Evolutionary conservation across 805 yeast genomes (phyloP).

Genomic region (Pichia gijzeniarum): DNA sequence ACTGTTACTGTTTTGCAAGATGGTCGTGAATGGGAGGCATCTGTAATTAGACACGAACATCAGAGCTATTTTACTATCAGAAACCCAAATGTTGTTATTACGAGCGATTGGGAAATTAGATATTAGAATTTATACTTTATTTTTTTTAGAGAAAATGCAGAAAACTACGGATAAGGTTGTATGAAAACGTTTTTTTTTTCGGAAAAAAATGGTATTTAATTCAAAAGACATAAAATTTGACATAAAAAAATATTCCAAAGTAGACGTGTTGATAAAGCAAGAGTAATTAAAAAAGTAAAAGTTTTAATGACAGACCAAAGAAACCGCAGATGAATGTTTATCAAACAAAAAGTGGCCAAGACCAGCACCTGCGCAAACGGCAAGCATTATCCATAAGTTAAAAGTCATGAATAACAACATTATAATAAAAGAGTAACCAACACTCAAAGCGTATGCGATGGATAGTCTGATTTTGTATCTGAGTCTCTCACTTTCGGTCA

Average conservation of each 20-base stretch:
- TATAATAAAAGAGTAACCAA: conserved; percentile 39
- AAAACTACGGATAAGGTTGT: too few relatives aligned
- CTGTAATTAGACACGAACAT: conserved; percentile 16
- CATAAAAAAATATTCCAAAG: too few relatives aligned
- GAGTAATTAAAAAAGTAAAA: too few relatives aligned
- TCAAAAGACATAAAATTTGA: too few relatives aligned
- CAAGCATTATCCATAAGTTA: conserved; percentile 40
- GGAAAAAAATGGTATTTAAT: too few relatives aligned
- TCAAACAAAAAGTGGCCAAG: conserved; percentile 32
- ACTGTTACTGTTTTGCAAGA: conserved; percentile 28
- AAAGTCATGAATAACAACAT: conserved; percentile 45
- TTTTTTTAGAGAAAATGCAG: too few relatives aligned
- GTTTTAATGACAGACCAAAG: conserved; percentile 25
- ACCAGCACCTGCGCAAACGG: conserved; percentile 37
- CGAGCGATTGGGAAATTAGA: conserved; percentile 38
- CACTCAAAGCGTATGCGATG: conserved; percentile 34
- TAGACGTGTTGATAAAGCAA: too few relatives aligned
- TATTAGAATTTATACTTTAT: conserved; percentile 5
- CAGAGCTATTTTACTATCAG: conserved; percentile 31
- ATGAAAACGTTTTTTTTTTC: too few relatives aligned
- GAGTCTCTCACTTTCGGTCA: conserved; percentile 16
- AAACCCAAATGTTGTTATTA: conserved; percentile 45
- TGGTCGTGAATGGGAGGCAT: conserved; percentile 33
- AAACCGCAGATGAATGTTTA: conserved; percentile 13
- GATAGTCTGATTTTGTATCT: conserved; percentile 26